A percentile compares a stretch with the other conserved stretches of the same genome.
Conservation (phyloP, 2,329 filamentous ascomycete genomes). For the Remersonia thermophila region DNA sequence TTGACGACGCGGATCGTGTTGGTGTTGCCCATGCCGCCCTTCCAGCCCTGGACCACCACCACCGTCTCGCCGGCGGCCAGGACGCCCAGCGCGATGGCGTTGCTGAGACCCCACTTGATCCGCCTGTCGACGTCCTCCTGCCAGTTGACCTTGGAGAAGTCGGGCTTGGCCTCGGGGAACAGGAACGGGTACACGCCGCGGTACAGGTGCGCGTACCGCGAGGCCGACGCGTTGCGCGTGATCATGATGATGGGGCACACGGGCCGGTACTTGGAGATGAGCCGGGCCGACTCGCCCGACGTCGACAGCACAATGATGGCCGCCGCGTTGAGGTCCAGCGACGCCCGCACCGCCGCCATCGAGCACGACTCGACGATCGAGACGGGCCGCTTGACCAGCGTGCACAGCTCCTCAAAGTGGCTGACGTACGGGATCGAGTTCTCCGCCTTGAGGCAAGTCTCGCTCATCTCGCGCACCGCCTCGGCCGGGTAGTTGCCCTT, state of each 20-base stretch:
- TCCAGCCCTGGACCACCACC: constrained; percentile 81
- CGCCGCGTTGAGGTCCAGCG: constrained; percentile 89
- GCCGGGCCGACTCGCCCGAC: constrained; percentile 84
- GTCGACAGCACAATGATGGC: constrained; percentile 95
- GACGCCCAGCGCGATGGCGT: constrained; percentile 72
- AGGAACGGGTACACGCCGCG: constrained; percentile 96
- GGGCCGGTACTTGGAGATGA: constrained; percentile 95
- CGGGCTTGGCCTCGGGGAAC: constrained; percentile 85
- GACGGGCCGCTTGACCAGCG: constrained; percentile 69
- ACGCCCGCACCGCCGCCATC: constrained; percentile 92
- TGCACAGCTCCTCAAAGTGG: constrained; percentile 90
- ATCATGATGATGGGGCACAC: constrained; percentile 99
- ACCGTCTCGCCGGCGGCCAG: constrained; percentile 61
- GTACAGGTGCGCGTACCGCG: constrained; percentile 88
- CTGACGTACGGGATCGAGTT: constrained; percentile 95
- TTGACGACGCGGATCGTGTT: constrained; percentile 62
- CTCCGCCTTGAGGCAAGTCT: constrained; percentile 92
- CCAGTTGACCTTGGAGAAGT: constrained; percentile 89
- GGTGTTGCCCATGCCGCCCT: constrained; percentile 82
- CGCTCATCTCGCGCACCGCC: constrained; percentile 95
- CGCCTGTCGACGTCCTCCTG: constrained; percentile 97
- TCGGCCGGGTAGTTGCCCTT: constrained; percentile 92
- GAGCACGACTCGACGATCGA: constrained; percentile 85
- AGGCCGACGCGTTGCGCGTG: constrained; percentile 71
- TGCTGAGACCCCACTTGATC: constrained; percentile 90